These are phyloP conservation scores for Debaryomyces psychrophilus DNA, from an alignment of 1,139 yeast species.

Conservation along the genomic window DNA sequence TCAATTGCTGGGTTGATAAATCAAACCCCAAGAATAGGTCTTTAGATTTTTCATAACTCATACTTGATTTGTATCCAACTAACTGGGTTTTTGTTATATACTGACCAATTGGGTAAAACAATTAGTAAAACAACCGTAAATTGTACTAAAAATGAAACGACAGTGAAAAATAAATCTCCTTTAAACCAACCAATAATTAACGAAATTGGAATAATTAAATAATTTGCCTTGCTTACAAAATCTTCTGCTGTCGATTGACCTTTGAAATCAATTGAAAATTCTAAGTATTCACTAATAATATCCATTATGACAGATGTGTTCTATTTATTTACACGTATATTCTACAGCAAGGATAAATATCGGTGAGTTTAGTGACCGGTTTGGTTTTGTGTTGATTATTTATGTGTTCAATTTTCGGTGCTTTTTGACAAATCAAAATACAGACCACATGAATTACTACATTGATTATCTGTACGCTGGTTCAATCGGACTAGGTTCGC, in stretches of 20 bases:
- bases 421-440: not conserved
- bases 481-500: not conserved
- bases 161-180: slow-evolving; percentile 41
- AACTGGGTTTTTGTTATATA: slow-evolving; percentile 50
- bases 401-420: not conserved
- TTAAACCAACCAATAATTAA: slow-evolving; percentile 49
- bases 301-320: slow-evolving; percentile 7
- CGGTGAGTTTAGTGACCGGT: slow-evolving; percentile 5
- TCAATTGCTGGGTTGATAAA: slow-evolving; percentile 86
- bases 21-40: slow-evolving; percentile 72
- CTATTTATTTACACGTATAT: slow-evolving; percentile 5
- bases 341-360: slow-evolving; percentile 2
- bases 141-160: slow-evolving; percentile 39
- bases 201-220: slow-evolving; percentile 33
- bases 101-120: slow-evolving; percentile 60
- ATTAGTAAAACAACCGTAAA: slow-evolving; percentile 38
- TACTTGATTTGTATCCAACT: slow-evolving; percentile 41
- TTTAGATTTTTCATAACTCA: slow-evolving; percentile 23
- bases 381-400: slow-evolving; percentile 2
- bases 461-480: not conserved
- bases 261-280: slow-evolving; percentile 64
- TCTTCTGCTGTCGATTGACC: slow-evolving; percentile 54
- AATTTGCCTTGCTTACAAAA: slow-evolving; percentile 23
- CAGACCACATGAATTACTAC: not conserved
- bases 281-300: slow-evolving; percentile 22